Conservation (phyloP, 805 yeast species). For the Myxozyma nipponensis region DNA sequence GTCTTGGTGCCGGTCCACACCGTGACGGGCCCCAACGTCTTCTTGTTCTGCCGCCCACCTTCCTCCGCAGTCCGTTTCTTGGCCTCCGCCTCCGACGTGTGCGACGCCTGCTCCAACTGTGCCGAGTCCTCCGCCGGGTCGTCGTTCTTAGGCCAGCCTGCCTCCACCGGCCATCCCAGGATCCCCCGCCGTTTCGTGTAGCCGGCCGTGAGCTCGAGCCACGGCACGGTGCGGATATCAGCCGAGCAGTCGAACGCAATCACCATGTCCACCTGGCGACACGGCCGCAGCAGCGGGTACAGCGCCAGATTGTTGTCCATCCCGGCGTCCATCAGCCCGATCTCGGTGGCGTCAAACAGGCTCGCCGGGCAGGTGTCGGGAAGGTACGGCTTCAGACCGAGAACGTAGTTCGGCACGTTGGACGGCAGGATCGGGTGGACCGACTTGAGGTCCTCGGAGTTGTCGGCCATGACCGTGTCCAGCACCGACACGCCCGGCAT, state of each 20-base stretch:
- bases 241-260: slow-evolving; percentile 58
- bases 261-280: slow-evolving; percentile 54
- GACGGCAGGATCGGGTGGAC: slow-evolving; percentile 30
- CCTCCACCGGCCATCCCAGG: slow-evolving; percentile 29
- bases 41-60: background rate
- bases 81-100: slow-evolving; percentile 2
- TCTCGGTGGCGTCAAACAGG: slow-evolving; percentile 8
- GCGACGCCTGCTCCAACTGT: slow-evolving; percentile 5
- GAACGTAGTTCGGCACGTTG: slow-evolving; percentile 27
- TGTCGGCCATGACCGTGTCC: slow-evolving; percentile 20
- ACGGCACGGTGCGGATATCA: slow-evolving; percentile 31
- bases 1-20: slow-evolving; percentile 22
- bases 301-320: slow-evolving; percentile 40
- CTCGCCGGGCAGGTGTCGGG: slow-evolving; percentile 25
- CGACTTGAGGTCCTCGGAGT: slow-evolving; percentile 25
- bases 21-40: slow-evolving; percentile 17
- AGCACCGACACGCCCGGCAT: slow-evolving; percentile 10
- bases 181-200: slow-evolving; percentile 28
- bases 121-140: slow-evolving; percentile 3
- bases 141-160: slow-evolving; percentile 16
- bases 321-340: slow-evolving; percentile 31
- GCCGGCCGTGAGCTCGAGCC: slow-evolving; percentile 30
- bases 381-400: slow-evolving; percentile 21
- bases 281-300: slow-evolving; percentile 53
- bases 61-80: slow-evolving; percentile 1